Base-by-base conservation (phyloP, 2,329 filamentous ascomycete genomes). In the Fusarium napiforme region DNA sequence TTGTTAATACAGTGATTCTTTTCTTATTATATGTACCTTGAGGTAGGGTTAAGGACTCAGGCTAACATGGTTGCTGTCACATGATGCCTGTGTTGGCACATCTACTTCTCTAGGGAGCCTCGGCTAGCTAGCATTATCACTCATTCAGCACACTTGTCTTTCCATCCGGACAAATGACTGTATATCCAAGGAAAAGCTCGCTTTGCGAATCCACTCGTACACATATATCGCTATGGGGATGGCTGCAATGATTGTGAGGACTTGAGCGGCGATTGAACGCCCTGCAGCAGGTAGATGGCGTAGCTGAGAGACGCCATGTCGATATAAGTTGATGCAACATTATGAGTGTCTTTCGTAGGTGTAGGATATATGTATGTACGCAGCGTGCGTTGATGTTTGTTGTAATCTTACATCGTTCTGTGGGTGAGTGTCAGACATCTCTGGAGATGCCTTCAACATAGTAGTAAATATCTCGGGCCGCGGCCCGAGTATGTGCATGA, bases 321-420 rank as follows among this genome's bases (percentile, higher is more conserved):
- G 4, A 26, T 18, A n/a, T 18, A 18, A 1, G 2, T 26, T 11
- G 15, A 9, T 9, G 10, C 9, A 19, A 5, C 4, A 26, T 26
- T 8, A 12, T 1, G 42, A 5, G 23, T 26, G 6, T 0, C 4
- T 5, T 19, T 0, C 2, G 16, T 3, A 45, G 4, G 16, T 19
- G 42, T 9, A 45, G 7, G 19, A 26, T 19, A 26, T 19, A 26
- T 45, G 42, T 1, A 26, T 45, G 10, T n/a, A n/a, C n/a, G n/a
- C n/a, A n/a, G n/a, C n/a, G n/a, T n/a, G n/a, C n/a, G n/a, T n/a
- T n/a, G n/a, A 45, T 19, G 0, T 45, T 12, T 45, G 23, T 5
- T 4, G 10, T 26, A 45, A 26, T 26, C 42, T 9, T 26, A 2
- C 42, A 26, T 45, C 16, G 23, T 26, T 26, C 23, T n/a, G n/a